Evolutionary conservation across 2,329 filamentous ascomycete genomes (phyloP).

Genomic region (Arthrobotrys entomopaga): DNA sequence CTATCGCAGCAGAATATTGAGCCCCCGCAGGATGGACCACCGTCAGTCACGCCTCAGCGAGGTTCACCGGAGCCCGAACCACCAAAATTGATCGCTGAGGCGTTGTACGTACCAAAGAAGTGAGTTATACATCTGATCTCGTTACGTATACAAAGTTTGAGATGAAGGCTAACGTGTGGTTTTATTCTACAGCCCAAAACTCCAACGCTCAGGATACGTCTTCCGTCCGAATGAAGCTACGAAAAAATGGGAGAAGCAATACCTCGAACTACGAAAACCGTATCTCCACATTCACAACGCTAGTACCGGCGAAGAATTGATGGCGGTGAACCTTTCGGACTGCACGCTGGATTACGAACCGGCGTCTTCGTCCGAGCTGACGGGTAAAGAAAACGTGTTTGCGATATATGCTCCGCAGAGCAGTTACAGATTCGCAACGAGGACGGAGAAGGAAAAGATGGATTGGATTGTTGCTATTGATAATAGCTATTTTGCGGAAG

Average conservation of each 20-base stretch:
- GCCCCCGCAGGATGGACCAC: conserved; percentile 73
- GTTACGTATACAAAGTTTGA: background rate
- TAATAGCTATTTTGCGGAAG: conserved; percentile 70
- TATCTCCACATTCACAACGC: conserved; percentile 91
- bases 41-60: conserved; percentile 54
- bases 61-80: conserved; percentile 55
- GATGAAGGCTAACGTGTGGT: conserved; percentile 22
- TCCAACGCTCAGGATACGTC: conserved; percentile 88
- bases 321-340: conserved; percentile 86
- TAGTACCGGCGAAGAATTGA: conserved; percentile 87
- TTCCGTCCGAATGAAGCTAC: conserved; percentile 84
- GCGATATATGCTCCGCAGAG: conserved; percentile 94
- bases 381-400: conserved; percentile 79
- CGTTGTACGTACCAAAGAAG: conserved; percentile 59
- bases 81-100: conserved; percentile 59
- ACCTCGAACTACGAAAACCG: conserved; percentile 88
- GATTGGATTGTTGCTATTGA: conserved; percentile 98
- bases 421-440: conserved; percentile 91
- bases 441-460: conserved; percentile 89
- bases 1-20: conserved; percentile 69
- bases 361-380: conserved; percentile 73
- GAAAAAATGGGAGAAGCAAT: conserved; percentile 87
- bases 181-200: conserved; percentile 60
- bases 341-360: conserved; percentile 92
- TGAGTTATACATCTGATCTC: conserved; percentile 47